Evolutionary conservation across 768 basidiomycete genomes (phyloP), one percentile per base, ranked within the genome.

Genomic region (Kwoniella mangroviensis): DNA sequence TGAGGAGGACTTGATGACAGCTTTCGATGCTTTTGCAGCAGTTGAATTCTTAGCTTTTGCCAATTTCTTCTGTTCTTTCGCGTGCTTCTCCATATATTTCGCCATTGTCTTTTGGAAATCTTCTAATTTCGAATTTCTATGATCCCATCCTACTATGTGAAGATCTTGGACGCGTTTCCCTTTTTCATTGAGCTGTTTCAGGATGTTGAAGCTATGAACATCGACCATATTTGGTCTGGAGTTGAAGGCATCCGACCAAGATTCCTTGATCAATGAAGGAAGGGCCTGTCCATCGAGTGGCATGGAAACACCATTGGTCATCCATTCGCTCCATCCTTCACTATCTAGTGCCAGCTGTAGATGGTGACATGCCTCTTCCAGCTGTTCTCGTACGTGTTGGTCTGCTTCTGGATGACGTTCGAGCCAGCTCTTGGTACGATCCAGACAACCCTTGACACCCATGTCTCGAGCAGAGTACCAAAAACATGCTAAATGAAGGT

Each of bases 401-500:
- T 54, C 22, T 11, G 67, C 54, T 21, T 64, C 64, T 2, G 28
- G 53, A 40, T 72, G 68, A 10, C 43, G 63, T 28, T 55, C 56
- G n/a, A 74, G 59, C 55, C 63, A 58, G 4, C 57, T 10, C n/a
- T 54, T 51, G 2, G 73, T 75, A 4, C 74, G 68, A 6, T 56
- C 55, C 0, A 77, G 45, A 57, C 65, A 71, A 1, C 51, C 72
- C 0, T 42, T 68, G 21, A 60, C 60, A 19, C 67, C 79, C 69
- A 77, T 76, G 1, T 68, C 65, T 13, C 21, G 58, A 17, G 74
- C 68, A 4, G 77, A 73, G 53, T 74, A 77, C 80, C 80, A 81
- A 52, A 77, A 77, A 61, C 74, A 76, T 4, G 80, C 77, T 19
- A 77, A 63, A 58, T 75, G 77, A 3, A 81, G 66, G 60, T 81